phyloP scores from a whole-genome alignment of 805 yeast genomes.

The Kurtzmaniella cleridarum region DNA sequence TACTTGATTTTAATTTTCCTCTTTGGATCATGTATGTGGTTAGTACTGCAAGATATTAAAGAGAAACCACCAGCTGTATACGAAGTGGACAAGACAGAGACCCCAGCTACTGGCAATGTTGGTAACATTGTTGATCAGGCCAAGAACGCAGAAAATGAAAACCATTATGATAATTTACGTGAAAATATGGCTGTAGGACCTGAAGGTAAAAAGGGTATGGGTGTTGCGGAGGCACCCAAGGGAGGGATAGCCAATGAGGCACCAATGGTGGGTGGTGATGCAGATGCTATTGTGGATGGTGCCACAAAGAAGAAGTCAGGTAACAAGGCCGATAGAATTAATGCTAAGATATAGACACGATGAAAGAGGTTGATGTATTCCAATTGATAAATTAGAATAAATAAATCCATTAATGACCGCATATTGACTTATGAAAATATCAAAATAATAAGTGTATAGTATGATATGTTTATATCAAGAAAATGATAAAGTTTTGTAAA shows the following conservation, averaged over 20 bases:
- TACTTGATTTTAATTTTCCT: slow-evolving; percentile 29
- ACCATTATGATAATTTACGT: slow-evolving; percentile 31
- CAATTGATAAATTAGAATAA: no score
- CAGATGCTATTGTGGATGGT: slow-evolving; percentile 16
- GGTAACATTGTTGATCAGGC: slow-evolving; percentile 21
- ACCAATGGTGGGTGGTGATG: slow-evolving; percentile 37
- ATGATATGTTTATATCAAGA: no score
- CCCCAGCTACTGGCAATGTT: slow-evolving; percentile 19
- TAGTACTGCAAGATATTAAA: slow-evolving; percentile 33
- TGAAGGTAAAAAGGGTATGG: slow-evolving; percentile 34
- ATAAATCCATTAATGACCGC: no score
- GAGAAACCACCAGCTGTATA: slow-evolving; percentile 21
- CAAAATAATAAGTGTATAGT: no score
- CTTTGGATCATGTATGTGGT: slow-evolving; percentile 30
- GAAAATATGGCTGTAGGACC: slow-evolving; percentile 33
- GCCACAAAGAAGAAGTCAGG: neutral
- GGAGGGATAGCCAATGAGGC: slow-evolving; percentile 45
- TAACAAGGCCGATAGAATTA: no score
- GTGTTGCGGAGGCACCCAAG: slow-evolving; percentile 39
- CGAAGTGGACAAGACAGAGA: slow-evolving; percentile 18
- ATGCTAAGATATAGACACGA: no score
- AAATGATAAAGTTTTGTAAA: no score
- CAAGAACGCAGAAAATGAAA: slow-evolving; percentile 28
- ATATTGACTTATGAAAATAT: no score
- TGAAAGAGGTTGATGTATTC: no score